Conservation (phyloP, 768 basidiomycete species). For the Coprinellus aureogranulatus region DNA sequence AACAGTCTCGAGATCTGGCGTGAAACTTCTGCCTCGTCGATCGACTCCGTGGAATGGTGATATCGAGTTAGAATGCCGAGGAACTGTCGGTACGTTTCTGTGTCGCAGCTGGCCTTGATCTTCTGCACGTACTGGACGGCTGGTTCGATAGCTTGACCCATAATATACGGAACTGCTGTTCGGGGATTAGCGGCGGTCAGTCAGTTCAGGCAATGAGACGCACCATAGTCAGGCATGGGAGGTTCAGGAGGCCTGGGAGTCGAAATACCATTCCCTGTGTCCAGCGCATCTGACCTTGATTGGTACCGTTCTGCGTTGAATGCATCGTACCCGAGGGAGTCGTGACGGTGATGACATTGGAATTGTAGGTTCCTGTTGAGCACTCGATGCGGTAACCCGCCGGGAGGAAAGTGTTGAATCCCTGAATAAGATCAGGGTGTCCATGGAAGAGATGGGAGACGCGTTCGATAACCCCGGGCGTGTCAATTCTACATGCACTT, state of each 20-base stretch:
- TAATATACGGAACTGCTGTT: constrained; percentile 18
- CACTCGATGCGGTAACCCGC: constrained; percentile 92
- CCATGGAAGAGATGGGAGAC: constrained; percentile 92
- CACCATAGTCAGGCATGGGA: constrained; percentile 13
- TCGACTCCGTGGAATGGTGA: constrained; percentile 57
- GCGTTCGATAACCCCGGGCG: constrained; percentile 93
- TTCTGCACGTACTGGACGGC: constrained; percentile 96
- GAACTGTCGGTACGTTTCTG: constrained; percentile 81
- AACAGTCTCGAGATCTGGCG: constrained; percentile 67
- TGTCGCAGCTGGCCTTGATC: constrained; percentile 91
- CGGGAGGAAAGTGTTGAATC: constrained; percentile 97
- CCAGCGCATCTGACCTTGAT: constrained; percentile 37
- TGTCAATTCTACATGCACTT: constrained; percentile 72
- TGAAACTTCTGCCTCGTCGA: constrained; percentile 66
- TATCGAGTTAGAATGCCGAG: constrained; percentile 70
- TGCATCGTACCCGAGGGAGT: constrained; percentile 69
- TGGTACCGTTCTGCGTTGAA: constrained; percentile 47
- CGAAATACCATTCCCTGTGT: constrained; percentile 20
- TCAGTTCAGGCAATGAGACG: neutral
- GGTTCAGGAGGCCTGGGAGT: constrained; percentile 10
- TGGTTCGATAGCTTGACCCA: constrained; percentile 56
- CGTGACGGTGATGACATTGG: constrained; percentile 71
- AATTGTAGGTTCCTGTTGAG: constrained; percentile 58
- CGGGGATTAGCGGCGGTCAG: neutral
- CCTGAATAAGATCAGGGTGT: constrained; percentile 88